Evolutionary conservation across 1,284 basidiomycete genomes (phyloP).

Genomic region (Tetrapyrgos nigripes): DNA sequence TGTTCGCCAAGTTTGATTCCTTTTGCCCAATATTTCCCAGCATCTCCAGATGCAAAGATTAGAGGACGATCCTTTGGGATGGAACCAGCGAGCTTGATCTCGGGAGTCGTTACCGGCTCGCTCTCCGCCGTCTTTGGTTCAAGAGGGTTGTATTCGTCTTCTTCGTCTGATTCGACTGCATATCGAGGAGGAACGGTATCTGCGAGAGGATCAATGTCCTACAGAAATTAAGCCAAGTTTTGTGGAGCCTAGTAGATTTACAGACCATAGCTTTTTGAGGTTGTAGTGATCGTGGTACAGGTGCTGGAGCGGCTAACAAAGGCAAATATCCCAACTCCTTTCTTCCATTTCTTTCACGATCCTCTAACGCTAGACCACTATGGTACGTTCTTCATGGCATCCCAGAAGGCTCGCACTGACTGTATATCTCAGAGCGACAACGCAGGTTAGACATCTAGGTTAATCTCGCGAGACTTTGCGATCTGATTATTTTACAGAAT

Average conservation of each 20-base stretch:
- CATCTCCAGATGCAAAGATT: conserved; percentile 52
- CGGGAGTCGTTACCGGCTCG: conserved; percentile 23
- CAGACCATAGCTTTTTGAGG: neutral
- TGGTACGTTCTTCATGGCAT: conserved; percentile 31
- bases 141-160: conserved; percentile 62
- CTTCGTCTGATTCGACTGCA: conserved; percentile 71
- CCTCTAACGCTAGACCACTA: conserved; percentile 27
- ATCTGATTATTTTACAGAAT: conserved; percentile 59
- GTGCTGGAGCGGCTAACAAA: conserved; percentile 17
- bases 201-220: conserved; percentile 62
- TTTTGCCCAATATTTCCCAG: conserved; percentile 56
- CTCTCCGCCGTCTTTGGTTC: conserved; percentile 13
- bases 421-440: conserved; percentile 58
- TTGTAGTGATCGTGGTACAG: neutral
- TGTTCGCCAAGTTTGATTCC: conserved; percentile 59
- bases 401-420: neutral
- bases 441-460: conserved; percentile 56
- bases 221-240: neutral
- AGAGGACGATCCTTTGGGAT: conserved; percentile 38
- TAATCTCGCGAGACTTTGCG: too few relatives aligned
- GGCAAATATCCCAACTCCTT: conserved; percentile 17
- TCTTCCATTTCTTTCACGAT: neutral
- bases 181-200: conserved; percentile 65
- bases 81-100: conserved; percentile 46
- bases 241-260: neutral